Percentiles rank a stretch among this genome's conserved stretches.
Evolutionary conservation across 148 eudicot species (phyloP).

Genomic region (Chenopodium quinoa): DNA sequence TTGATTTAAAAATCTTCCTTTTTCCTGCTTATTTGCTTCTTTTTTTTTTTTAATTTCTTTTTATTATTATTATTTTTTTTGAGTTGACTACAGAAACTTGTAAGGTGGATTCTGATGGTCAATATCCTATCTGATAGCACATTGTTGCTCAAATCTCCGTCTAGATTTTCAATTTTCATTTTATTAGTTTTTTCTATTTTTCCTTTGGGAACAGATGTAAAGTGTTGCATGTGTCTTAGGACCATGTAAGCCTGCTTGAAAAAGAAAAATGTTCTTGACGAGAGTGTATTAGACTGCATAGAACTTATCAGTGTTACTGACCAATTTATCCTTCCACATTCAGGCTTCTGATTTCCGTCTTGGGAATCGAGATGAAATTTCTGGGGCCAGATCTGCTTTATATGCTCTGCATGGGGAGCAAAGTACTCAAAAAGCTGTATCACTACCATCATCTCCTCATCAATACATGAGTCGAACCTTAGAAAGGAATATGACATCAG

Average conservation of each 20-base stretch:
- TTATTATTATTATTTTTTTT: not conserved
- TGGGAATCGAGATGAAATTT: constrained; percentile 49
- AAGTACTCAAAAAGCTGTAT: constrained; percentile 75
- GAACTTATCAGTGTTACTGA: not conserved
- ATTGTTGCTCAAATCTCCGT: not conserved
- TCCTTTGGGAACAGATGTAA: not conserved
- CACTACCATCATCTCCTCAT: constrained; percentile 96
- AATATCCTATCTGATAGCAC: not conserved
- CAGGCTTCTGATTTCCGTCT: constrained; percentile 56
- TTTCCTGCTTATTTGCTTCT: no score
- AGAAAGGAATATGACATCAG: constrained; percentile 44
- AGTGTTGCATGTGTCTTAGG: not conserved
- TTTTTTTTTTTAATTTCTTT: no score
- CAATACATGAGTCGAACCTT: constrained; percentile 51
- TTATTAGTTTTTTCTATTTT: not conserved
- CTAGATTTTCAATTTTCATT: not conserved
- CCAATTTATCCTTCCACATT: constrained; percentile 6
- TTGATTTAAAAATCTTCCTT: no score
- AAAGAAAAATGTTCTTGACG: not conserved
- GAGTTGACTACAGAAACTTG: not conserved
- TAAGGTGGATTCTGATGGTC: not conserved
- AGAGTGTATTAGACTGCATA: not conserved
- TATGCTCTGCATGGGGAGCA: constrained; percentile 57
- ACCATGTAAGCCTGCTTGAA: not conserved
- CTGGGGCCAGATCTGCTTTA: constrained; percentile 50